These are phyloP conservation scores for Beauveria brongniartii DNA, from an alignment of 2,329 filamentous ascomycete genomes.

Conservation along the genomic window DNA sequence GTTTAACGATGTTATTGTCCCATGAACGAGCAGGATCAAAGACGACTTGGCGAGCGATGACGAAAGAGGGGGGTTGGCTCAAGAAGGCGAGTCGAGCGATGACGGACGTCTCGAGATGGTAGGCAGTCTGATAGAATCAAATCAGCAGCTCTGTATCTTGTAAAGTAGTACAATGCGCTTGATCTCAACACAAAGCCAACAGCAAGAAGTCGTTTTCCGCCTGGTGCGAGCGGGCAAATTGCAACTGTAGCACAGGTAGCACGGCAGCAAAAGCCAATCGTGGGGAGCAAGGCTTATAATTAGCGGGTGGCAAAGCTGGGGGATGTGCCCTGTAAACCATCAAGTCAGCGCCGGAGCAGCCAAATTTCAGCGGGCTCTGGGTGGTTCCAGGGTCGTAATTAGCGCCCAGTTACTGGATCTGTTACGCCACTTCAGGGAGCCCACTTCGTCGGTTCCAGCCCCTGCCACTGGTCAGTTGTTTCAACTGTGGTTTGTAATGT, in stretches of 20 bases:
- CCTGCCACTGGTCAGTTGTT: neutral
- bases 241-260: neutral
- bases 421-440: conserved; percentile 1
- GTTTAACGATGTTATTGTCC: neutral
- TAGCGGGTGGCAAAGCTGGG: conserved; percentile 9
- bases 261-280: neutral
- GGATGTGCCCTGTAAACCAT: neutral
- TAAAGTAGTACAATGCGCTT: neutral
- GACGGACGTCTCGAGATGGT: neutral
- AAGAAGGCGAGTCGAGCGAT: neutral
- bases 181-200: neutral
- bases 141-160: neutral
- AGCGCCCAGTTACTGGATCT: neutral
- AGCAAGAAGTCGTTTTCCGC: neutral
- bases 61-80: neutral
- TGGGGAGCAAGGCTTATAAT: neutral
- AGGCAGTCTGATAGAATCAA: neutral
- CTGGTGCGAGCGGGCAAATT: neutral
- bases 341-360: neutral
- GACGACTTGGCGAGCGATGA: neutral
- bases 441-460: neutral
- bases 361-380: neutral
- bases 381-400: neutral
- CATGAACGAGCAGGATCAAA: conserved; percentile 4
- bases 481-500: no score